A percentile compares a stretch with the other conserved stretches of the same genome.
Conservation (phyloP, 2,329 filamentous ascomycete genomes). For the Leptographium radiaticola region DNA sequence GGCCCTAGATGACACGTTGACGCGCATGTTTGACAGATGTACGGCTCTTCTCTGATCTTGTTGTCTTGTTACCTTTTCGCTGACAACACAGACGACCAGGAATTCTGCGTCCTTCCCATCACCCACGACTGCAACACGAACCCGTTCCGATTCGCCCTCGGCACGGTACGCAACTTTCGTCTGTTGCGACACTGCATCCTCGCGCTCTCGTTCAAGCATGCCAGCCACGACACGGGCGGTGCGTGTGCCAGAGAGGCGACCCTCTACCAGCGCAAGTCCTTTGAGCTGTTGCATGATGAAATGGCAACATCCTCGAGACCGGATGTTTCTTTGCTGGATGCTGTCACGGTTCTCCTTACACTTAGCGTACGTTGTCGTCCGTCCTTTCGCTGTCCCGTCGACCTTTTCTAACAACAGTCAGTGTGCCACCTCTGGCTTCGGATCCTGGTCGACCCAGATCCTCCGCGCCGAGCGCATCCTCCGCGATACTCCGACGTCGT, state of each 20-base stretch:
- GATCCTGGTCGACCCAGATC: conserved; percentile 18
- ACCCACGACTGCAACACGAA: conserved; percentile 19
- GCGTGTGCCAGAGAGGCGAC: conserved; percentile 12
- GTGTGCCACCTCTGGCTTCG: conserved; percentile 21
- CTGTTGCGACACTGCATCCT: conserved; percentile 20
- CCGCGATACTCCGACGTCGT: background rate
- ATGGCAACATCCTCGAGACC: conserved; percentile 2
- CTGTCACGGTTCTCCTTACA: conserved; percentile 19
- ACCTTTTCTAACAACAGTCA: conserved; percentile 5
- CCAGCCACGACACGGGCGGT: conserved; percentile 15
- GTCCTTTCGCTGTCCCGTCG: too few relatives aligned
- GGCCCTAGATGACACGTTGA: conserved; percentile 3
- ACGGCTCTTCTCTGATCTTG: background rate
- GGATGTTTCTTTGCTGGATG: conserved; percentile 15
- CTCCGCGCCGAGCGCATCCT: conserved; percentile 4
- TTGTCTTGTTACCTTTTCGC: background rate
- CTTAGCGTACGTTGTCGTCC: conserved; percentile 15
- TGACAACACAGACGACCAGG: conserved; percentile 17
- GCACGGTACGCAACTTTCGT: conserved; percentile 13
- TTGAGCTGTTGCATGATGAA: conserved; percentile 14
- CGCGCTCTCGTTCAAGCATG: conserved; percentile 18
- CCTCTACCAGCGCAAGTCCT: conserved; percentile 13
- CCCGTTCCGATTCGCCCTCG: conserved; percentile 18
- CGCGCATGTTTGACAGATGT: conserved; percentile 7
- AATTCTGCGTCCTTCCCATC: conserved; percentile 21